Conservation (phyloP, 371 early-diverging fungal genomes). For the Mucor plumbeus region DNA sequence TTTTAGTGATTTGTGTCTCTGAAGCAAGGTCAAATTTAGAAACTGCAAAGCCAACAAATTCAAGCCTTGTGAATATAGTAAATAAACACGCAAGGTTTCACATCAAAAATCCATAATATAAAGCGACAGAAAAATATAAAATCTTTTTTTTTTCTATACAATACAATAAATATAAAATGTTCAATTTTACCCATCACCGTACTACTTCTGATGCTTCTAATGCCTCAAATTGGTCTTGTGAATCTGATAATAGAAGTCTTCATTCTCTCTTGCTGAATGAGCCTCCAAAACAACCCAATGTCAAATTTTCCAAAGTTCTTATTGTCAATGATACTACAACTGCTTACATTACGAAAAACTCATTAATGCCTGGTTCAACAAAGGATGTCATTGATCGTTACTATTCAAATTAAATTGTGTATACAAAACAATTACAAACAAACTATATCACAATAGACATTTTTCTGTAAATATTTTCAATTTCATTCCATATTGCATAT, state of each 20-base stretch:
- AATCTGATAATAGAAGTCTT: neutral
- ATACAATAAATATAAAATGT: neutral
- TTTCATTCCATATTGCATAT: neutral
- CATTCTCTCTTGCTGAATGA: neutral
- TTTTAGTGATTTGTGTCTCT: too few relatives aligned
- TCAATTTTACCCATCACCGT: conserved; percentile 1
- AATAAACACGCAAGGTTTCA: neutral
- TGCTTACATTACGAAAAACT: conserved; percentile 10
- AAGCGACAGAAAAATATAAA: neutral
- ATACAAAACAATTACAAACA: neutral
- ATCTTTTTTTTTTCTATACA: neutral
- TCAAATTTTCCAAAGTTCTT: conserved; percentile 20
- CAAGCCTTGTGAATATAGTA: neutral
- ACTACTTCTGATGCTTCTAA: conserved; percentile 3
- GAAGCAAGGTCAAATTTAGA: neutral
- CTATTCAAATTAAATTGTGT: conserved; percentile 5
- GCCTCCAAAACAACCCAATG: neutral
- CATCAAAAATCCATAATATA: neutral
- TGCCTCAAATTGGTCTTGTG: conserved; percentile 11
- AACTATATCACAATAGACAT: neutral
- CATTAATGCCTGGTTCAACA: conserved; percentile 6
- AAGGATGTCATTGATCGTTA: conserved; percentile 17
- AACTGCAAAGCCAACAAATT: conserved; percentile 4
- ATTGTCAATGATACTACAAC: conserved; percentile 15
- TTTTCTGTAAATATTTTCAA: conserved; percentile 2